Evolutionary conservation across 352 stramenopile species (phyloP), one percentile per base, ranked within the genome.

Genomic region (Pythium aquatile): DNA sequence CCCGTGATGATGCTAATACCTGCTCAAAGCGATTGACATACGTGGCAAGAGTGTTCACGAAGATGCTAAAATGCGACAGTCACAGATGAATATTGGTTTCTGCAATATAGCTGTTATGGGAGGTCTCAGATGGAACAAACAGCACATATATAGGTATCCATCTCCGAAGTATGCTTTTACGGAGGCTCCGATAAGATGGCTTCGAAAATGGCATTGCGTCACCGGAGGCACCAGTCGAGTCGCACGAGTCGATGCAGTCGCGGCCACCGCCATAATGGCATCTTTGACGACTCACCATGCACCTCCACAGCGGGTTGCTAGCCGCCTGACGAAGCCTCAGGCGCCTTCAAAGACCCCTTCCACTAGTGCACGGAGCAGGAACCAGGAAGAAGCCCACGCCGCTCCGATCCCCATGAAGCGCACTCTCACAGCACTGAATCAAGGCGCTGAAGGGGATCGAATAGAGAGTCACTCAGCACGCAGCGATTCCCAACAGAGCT

Each of bases 271-370:
- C 44, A 51, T 30, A 51, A 51, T 51, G 44, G 44, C 44, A 51
- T 51, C 44, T 51, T 24, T 51, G 44, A 24, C 17, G n/a, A 14
- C 44, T 51, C 44, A 16, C 44, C 5, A 51, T 51, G 44, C 44
- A 5, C 6, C 44, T 14, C 10, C 44, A 5, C 44, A 51, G 7
- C 52, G 32, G 3, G 6, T 17, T 6, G 24, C 35, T 8, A 70
- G 63, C 33, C 48, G 65, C 1, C 53, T 71, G 8, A 32, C 40
- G 44, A 66, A 71, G 54, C 65, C 58, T 3, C 58, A 64, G 26
- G 42, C 66, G 0, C 57, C 40, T 4, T 42, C 48, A 13, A 55
- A 52, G 39, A 17, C 26, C 8, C 3, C 32, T 2, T 29, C 16
- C 49, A 20, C 17, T 20, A 9, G 5, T 6, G 6, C 2, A 24